Evolutionary conservation across 306 rosid genomes (phyloP).

Genomic region (Elaeagnus macrophylla): DNA sequence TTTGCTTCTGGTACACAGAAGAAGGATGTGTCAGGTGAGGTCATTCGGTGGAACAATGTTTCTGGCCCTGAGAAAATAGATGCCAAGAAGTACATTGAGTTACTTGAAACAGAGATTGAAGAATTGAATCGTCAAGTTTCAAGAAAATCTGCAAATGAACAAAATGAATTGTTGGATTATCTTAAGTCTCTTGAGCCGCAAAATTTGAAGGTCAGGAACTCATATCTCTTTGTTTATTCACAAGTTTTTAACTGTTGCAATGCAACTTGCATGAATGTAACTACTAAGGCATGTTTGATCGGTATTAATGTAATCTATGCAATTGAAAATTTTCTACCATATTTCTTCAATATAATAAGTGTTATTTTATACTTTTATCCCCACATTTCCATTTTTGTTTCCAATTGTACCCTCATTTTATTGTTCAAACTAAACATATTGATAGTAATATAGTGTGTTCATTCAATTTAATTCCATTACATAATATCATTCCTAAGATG

Average conservation of each 20-base stretch:
- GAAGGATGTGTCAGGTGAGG: slow-evolving; percentile 88
- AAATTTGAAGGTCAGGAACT: slow-evolving; percentile 58
- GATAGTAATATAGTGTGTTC: no score
- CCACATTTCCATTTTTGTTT: no score
- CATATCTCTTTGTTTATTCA: slow-evolving; percentile 3
- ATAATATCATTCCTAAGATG: no score
- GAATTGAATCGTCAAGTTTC: slow-evolving; percentile 87
- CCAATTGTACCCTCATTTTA: no score
- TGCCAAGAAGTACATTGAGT: slow-evolving; percentile 88
- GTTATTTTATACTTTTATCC: no score
- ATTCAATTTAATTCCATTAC: no score
- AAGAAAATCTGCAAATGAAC: slow-evolving; percentile 61
- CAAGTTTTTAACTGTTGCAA: neutral
- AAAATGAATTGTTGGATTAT: slow-evolving; percentile 83
- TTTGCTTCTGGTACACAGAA: slow-evolving; percentile 94
- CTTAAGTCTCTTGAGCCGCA: slow-evolving; percentile 95
- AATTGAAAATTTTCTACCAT: no score
- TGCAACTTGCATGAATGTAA: no score
- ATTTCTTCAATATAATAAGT: no score
- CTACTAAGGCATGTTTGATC: no score
- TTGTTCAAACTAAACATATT: no score
- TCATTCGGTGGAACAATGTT: slow-evolving; percentile 85
- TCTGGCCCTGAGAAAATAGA: slow-evolving; percentile 82
- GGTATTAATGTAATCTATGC: no score
- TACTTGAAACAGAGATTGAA: slow-evolving; percentile 93